Evolutionary conservation across 2,329 filamentous ascomycete genomes (phyloP).

Genomic region (Dactylellina sp.): DNA sequence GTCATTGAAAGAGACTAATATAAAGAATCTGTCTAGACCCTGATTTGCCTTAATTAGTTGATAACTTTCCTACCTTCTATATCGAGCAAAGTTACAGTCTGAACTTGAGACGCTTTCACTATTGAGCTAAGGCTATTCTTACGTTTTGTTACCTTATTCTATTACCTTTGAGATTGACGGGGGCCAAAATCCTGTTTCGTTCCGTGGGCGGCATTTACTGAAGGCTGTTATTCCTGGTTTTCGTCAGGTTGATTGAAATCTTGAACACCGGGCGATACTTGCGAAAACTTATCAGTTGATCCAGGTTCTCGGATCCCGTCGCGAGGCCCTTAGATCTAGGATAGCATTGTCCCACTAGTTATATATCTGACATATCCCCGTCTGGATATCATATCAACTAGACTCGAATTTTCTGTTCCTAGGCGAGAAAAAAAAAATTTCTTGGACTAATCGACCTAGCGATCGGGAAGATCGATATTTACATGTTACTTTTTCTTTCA

Average conservation of each 20-base stretch:
- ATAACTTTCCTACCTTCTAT: slow-evolving; percentile 17
- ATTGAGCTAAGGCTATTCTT: not conserved
- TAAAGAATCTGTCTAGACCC: slow-evolving; percentile 9
- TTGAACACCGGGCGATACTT: not conserved
- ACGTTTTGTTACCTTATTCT: slow-evolving; percentile 30
- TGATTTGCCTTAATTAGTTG: not conserved
- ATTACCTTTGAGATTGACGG: slow-evolving; percentile 4
- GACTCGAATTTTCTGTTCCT: not conserved
- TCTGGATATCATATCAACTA: not conserved
- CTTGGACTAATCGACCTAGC: not conserved
- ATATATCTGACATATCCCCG: slow-evolving; percentile 15
- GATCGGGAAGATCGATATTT: slow-evolving; percentile 1
- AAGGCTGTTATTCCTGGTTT: slow-evolving; percentile 4
- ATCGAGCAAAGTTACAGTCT: slow-evolving; percentile 13
- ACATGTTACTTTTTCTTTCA: not conserved
- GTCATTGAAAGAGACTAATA: not conserved
- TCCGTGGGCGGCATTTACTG: not conserved
- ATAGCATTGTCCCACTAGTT: not conserved
- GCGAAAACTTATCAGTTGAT: not conserved
- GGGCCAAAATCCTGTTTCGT: slow-evolving; percentile 9
- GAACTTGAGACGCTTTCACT: not conserved
- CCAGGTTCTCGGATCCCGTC: slow-evolving; percentile 12
- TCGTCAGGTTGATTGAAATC: not conserved
- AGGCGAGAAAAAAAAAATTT: not conserved
- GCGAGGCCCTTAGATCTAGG: slow-evolving; percentile 8